Evolutionary conservation across 257 asterid genomes (phyloP).

Genomic region (Perilla frutescens): DNA sequence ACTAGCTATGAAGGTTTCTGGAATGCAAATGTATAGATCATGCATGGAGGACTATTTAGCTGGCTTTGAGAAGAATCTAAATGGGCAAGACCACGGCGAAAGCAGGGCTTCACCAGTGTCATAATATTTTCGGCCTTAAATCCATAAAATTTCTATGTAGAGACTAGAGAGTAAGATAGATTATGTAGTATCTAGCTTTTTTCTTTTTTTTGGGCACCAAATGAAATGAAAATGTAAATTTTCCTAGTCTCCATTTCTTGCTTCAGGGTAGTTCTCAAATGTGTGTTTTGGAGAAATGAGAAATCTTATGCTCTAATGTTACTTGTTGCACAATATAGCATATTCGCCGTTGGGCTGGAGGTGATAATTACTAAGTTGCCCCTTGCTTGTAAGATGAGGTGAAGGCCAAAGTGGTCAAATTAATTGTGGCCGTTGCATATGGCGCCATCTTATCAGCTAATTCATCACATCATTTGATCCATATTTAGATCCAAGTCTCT

Average conservation of each 20-base stretch:
- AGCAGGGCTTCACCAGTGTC: conserved; percentile 38
- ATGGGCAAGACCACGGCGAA: conserved; percentile 38
- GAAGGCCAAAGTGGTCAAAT: conserved; percentile 14
- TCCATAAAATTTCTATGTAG: background rate
- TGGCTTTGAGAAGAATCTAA: conserved; percentile 53
- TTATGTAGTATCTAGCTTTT: conserved; percentile 19
- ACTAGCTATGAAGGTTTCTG: conserved; percentile 69
- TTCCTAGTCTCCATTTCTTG: background rate
- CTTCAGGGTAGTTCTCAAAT: background rate
- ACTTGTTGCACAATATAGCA: background rate
- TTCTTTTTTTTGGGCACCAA: background rate
- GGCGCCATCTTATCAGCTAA: conserved; percentile 60
- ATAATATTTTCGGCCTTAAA: conserved; percentile 18
- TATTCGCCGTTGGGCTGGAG: background rate
- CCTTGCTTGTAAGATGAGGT: background rate
- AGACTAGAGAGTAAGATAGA: conserved; percentile 5
- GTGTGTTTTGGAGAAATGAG: background rate
- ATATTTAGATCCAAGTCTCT: background rate
- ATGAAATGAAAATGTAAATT: background rate
- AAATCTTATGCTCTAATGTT: no score
- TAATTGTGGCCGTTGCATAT: conserved; percentile 36
- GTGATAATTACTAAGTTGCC: background rate
- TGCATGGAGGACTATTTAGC: conserved; percentile 92
- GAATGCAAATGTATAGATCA: conserved; percentile 72
- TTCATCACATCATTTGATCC: conserved; percentile 25